Conservation (phyloP, 345 rosid species). For the Citrus cavaleriei region DNA sequence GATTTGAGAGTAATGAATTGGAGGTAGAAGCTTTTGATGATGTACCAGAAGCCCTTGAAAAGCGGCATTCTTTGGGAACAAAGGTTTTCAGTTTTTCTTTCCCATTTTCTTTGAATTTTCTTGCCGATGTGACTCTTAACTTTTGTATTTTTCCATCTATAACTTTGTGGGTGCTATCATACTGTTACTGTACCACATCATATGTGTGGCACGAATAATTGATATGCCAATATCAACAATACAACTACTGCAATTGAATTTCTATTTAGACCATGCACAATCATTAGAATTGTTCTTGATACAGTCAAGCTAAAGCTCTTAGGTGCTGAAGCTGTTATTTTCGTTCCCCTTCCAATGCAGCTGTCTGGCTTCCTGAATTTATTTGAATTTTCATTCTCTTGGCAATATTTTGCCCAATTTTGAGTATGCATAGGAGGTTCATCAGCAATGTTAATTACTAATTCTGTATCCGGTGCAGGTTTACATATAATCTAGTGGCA, state of each 20-base stretch:
- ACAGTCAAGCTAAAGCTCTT: background rate
- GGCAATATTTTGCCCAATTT: no score
- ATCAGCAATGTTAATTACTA: background rate
- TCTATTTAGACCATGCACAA: no score
- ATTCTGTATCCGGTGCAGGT: constrained; percentile 40
- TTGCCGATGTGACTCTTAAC: no score
- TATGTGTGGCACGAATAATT: no score
- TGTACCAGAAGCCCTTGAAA: constrained; percentile 51
- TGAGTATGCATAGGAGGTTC: background rate
- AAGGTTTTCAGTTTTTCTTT: constrained; percentile 27
- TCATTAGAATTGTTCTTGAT: background rate
- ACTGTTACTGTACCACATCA: no score
- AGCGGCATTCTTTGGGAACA: constrained; percentile 44
- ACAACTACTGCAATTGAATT: no score
- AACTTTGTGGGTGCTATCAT: no score
- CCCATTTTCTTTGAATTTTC: no score
- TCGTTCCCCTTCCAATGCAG: background rate
- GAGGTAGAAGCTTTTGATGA: constrained; percentile 53
- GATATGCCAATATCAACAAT: no score
- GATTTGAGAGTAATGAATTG: constrained; percentile 45
- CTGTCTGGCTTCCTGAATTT: background rate
- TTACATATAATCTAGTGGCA: constrained; percentile 94
- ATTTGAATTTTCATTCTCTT: no score
- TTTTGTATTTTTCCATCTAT: no score
- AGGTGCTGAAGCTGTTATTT: no score